Evolutionary conservation across 352 stramenopile species (phyloP), one percentile per base, ranked within the genome.

Genomic region (Globisporangium cederbergense): DNA sequence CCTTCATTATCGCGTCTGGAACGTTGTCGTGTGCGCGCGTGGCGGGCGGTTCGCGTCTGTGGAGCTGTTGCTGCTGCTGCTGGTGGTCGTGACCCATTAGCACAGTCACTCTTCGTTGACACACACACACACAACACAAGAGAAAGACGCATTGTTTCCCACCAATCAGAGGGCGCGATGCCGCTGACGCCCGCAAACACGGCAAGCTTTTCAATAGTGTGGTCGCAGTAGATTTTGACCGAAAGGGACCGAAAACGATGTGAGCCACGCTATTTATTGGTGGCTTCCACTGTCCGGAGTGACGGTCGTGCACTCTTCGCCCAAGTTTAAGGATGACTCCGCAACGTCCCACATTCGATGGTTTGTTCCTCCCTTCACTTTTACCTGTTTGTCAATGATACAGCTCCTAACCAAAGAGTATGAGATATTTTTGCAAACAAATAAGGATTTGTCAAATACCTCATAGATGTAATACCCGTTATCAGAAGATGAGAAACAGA

Each of bases 261-360:
- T 60, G 30, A 11, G 14, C 18, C 50, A 65, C 56, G 11, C 22
- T 57, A 58, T 43, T 40, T 58, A 28, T 22, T 52, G 22, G 8
- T 38, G 6, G 20, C 42, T 55, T 14, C 16, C 18, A 49, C 30
- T 55, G 8, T 20, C 18, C 22, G 22, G 59, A 64, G 32, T 64
- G 46, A 58, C 56, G 36, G 57, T 62, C 43, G 14, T 14, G 6
- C 22, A 20, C 18, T 40, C 32, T 64, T 54, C 16, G 25, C 22
- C 52, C 58, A 74, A 74, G 49, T 58, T 20, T 6, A 11, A 66
- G 14, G 60, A 72, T 74, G 68, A 74, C 68, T 68, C 64, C 16
- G 54, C 60, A 64, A n/a, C 68, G 64, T 74, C 68, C 64, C 58
- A 60, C 54, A 54, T 62, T 50, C 67, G 32, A 65, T 47, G 2